Conservation (phyloP, 495 filamentous ascomycete species). For the Aspergillus haitiensis region DNA sequence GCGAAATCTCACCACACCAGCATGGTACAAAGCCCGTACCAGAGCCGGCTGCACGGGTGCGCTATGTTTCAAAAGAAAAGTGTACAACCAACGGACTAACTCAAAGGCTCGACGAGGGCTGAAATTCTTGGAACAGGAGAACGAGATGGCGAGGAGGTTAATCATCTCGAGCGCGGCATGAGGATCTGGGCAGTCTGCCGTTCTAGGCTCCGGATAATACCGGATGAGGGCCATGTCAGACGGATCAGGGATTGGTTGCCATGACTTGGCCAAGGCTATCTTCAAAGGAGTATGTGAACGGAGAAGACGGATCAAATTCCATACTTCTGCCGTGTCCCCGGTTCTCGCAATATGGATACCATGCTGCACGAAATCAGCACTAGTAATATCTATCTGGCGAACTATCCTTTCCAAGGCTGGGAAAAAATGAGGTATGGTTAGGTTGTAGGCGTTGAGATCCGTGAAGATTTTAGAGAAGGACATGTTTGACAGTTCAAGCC, state of each 20-base stretch:
- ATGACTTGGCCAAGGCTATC: slow-evolving; percentile 38
- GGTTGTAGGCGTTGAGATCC: slow-evolving; percentile 30
- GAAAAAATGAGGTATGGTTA: slow-evolving; percentile 29
- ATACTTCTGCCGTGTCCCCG: slow-evolving; percentile 35
- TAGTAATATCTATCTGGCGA: slow-evolving; percentile 38
- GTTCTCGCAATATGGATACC: slow-evolving; percentile 34
- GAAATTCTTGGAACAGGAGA: slow-evolving; percentile 36
- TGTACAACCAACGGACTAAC: slow-evolving; percentile 44
- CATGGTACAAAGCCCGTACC: slow-evolving; percentile 49
- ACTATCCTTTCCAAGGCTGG: slow-evolving; percentile 35
- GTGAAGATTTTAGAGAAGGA: slow-evolving; percentile 37
- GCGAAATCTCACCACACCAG: slow-evolving; percentile 44
- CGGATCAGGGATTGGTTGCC: slow-evolving; percentile 30
- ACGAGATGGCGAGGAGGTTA: slow-evolving; percentile 38
- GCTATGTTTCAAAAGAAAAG: slow-evolving; percentile 36
- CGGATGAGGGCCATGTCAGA: slow-evolving; percentile 35
- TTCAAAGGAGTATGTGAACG: slow-evolving; percentile 43
- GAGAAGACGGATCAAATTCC: slow-evolving; percentile 39
- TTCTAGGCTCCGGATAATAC: slow-evolving; percentile 30
- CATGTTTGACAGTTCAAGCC: slow-evolving; percentile 33
- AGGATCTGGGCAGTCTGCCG: slow-evolving; percentile 34
- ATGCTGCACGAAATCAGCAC: slow-evolving; percentile 30
- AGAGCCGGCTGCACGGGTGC: slow-evolving; percentile 42
- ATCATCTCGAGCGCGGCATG: slow-evolving; percentile 41
- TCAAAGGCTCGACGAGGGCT: slow-evolving; percentile 38